Evolutionary conservation across 2,329 filamentous ascomycete genomes (phyloP).

Genomic region (Fusarium equiseti): DNA sequence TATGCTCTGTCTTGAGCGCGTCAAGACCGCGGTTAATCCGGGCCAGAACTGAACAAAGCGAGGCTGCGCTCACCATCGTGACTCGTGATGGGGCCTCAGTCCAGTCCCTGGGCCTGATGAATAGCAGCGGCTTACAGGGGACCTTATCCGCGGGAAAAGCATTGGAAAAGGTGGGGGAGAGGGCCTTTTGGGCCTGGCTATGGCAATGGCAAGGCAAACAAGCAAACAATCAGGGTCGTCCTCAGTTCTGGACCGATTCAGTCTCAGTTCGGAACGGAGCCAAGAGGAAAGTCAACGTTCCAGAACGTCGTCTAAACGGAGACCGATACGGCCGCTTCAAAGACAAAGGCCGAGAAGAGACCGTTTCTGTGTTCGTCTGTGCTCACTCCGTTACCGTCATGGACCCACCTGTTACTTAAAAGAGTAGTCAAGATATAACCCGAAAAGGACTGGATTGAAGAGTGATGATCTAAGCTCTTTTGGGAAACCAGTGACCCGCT

Average conservation of each 20-base stretch:
- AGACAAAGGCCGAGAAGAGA: conserved; percentile 30
- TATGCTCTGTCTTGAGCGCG: conserved; percentile 20
- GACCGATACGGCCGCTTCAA: conserved; percentile 4
- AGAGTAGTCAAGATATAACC: conserved; percentile 21
- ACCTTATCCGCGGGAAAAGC: conserved; percentile 42
- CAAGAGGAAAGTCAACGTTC: conserved; percentile 38
- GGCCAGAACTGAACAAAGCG: conserved; percentile 41
- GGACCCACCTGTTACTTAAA: conserved; percentile 8
- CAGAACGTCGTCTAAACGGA: conserved; percentile 41
- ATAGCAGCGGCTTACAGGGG: conserved; percentile 40
- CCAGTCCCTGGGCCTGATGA: conserved; percentile 35
- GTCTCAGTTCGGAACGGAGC: conserved; percentile 38
- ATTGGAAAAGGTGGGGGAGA: conserved; percentile 33
- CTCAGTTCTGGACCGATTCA: conserved; percentile 41
- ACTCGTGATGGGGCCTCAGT: conserved; percentile 45
- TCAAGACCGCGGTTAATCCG: conserved; percentile 42
- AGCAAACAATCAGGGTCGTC: conserved; percentile 21
- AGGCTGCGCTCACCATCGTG: conserved; percentile 42
- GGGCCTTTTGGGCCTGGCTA: conserved; percentile 5
- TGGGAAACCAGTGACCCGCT: conserved; percentile 24
- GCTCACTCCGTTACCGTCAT: conserved; percentile 30
- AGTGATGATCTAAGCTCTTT: conserved; percentile 6
- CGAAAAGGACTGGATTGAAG: conserved; percentile 5
- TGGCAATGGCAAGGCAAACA: conserved; percentile 8
- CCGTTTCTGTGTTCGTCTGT: conserved; percentile 33